phyloP scores from a whole-genome alignment of 1,139 yeast genomes.

The Geotrichum australiense region DNA sequence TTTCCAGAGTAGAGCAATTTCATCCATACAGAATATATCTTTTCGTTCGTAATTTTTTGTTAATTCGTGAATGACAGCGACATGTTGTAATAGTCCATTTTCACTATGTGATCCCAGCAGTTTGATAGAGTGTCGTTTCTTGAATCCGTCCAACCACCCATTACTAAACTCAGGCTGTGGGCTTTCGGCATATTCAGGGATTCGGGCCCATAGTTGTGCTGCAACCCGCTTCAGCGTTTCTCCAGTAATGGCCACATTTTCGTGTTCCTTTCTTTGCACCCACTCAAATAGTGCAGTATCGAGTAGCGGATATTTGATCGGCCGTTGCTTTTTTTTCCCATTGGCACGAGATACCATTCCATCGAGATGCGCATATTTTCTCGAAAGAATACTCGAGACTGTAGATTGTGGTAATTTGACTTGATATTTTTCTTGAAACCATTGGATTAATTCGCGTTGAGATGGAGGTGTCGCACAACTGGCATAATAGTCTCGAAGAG shows the following conservation, averaged over 20 bases:
- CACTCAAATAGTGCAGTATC: conserved; percentile 17
- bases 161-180: conserved; percentile 16
- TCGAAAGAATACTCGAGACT: conserved; percentile 15
- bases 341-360: conserved; percentile 16
- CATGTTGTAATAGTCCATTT: conserved; percentile 12
- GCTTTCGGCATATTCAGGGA: conserved; percentile 14
- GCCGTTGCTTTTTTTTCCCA: conserved; percentile 14
- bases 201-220: conserved; percentile 15
- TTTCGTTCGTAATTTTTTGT: conserved; percentile 13
- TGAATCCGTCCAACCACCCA: conserved; percentile 18
- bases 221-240: conserved; percentile 14
- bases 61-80: conserved; percentile 15
- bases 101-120: conserved; percentile 13
- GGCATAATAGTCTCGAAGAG: conserved; percentile 15
- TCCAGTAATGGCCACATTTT: conserved; percentile 13
- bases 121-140: conserved; percentile 15
- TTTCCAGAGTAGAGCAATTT: conserved; percentile 15
- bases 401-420: conserved; percentile 16
- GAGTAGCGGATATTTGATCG: conserved; percentile 13
- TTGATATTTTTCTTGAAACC: conserved; percentile 17
- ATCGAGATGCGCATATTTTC: conserved; percentile 14
- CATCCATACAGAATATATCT: conserved; percentile 14
- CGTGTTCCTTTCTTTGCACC: conserved; percentile 16
- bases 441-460: conserved; percentile 14
- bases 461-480: conserved; percentile 14